phyloP scores from a whole-genome alignment of 1,284 basidiomycete genomes.

The Apiotrichum gamsii region DNA sequence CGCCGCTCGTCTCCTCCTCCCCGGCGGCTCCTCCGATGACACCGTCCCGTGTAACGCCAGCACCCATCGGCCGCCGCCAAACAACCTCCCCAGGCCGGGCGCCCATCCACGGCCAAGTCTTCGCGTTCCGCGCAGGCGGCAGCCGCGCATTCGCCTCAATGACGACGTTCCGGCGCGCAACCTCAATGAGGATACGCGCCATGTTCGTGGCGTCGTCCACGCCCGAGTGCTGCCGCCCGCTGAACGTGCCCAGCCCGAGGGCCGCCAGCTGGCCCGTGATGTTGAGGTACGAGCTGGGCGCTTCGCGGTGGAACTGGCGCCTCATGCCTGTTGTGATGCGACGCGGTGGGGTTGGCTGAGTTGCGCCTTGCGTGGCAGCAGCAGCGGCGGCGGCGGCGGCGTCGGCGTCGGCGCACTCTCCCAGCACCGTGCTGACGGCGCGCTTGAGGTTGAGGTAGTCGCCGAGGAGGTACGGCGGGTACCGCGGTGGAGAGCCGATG shows the following conservation, averaged over 20 bases:
- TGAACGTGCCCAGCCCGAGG: slow-evolving; percentile 53
- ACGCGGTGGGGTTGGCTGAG: no score
- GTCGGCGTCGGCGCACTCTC: no score
- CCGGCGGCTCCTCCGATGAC: no score
- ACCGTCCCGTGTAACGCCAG: no score
- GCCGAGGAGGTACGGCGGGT: slow-evolving; percentile 39
- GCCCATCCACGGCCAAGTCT: slow-evolving; percentile 46
- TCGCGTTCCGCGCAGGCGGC: slow-evolving; percentile 50
- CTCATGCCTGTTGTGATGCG: slow-evolving; percentile 24
- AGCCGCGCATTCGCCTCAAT: slow-evolving; percentile 68
- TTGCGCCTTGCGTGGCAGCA: neutral
- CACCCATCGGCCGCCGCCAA: slow-evolving; percentile 25
- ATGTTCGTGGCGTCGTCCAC: slow-evolving; percentile 85
- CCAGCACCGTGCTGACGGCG: slow-evolving; percentile 42
- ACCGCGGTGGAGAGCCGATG: slow-evolving; percentile 18
- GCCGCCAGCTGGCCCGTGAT: slow-evolving; percentile 43
- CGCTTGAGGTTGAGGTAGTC: slow-evolving; percentile 45
- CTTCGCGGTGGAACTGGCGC: neutral
- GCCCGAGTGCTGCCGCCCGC: slow-evolving; percentile 77
- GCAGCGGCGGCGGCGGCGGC: slow-evolving; percentile 16
- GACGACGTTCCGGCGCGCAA: slow-evolving; percentile 60
- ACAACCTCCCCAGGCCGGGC: slow-evolving; percentile 38
- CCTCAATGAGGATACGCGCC: slow-evolving; percentile 65
- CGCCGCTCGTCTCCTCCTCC: no score
- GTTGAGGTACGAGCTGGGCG: slow-evolving; percentile 27